Percentiles rank a stretch among this genome's conserved stretches.
phyloP scores from a whole-genome alignment of 345 rosid genomes.

The Eucalyptus sp. region DNA sequence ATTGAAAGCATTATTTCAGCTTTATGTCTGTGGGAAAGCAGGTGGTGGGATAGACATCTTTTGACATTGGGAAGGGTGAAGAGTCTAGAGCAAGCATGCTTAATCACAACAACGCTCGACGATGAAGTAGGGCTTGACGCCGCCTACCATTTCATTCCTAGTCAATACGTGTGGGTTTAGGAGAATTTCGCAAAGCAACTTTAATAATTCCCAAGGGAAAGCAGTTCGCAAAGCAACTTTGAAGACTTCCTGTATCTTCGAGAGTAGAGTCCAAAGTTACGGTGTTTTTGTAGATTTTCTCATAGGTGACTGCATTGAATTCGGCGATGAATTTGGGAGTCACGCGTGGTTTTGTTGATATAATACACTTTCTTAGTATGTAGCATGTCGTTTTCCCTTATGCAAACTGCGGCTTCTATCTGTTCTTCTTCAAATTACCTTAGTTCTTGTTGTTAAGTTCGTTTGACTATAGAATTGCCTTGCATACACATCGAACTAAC shows the following conservation, averaged over 20 bases:
- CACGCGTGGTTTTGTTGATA: not conserved
- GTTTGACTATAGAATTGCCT: not conserved
- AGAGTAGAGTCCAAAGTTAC: not conserved
- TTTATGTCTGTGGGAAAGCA: not conserved
- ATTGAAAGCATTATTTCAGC: not conserved
- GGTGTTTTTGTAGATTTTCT: not conserved
- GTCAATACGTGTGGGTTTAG: not conserved
- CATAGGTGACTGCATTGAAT: not conserved
- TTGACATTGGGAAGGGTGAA: not conserved
- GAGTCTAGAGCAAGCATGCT: not conserved
- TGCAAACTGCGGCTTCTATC: not conserved
- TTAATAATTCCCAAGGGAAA: not conserved
- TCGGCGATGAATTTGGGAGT: not conserved
- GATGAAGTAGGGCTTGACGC: not conserved
- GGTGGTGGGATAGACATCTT: not conserved
- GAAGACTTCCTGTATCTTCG: not conserved
- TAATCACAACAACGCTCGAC: not conserved
- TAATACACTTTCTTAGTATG: not conserved
- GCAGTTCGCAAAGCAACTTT: not conserved
- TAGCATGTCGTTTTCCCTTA: not conserved
- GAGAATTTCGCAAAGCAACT: not conserved
- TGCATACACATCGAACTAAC: not conserved
- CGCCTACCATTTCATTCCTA: not conserved
- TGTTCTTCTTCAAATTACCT: not conserved
- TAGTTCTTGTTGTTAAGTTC: not conserved